Evolutionary conservation across 2,329 filamentous ascomycete species (phyloP).

Genomic region (Fusarium sp.): DNA sequence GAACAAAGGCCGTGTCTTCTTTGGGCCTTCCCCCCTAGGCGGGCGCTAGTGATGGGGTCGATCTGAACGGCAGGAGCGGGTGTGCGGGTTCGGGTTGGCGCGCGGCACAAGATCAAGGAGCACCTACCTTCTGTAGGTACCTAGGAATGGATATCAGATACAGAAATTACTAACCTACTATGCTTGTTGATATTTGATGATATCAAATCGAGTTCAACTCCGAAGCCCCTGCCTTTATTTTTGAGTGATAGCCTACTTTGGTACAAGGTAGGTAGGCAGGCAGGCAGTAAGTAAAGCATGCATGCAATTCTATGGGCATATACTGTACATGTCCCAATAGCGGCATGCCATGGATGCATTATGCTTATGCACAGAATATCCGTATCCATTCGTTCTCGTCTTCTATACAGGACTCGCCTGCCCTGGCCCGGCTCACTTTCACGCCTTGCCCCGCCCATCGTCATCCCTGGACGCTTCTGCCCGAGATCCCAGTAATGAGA

Average conservation of each 20-base stretch:
- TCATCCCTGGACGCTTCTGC: slow-evolving; percentile 13
- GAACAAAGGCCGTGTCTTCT: slow-evolving; percentile 1
- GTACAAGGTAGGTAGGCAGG: not conserved
- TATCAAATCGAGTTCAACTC: not conserved
- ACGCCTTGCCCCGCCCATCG: slow-evolving; percentile 3
- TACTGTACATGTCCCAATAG: not conserved
- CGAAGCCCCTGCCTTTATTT: slow-evolving; percentile 5
- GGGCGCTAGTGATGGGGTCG: slow-evolving; percentile 28
- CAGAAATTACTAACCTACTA: not conserved
- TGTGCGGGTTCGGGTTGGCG: slow-evolving; percentile 31
- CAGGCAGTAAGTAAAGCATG: not conserved
- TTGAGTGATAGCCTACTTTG: not conserved
- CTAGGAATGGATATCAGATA: not conserved
- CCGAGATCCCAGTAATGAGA: slow-evolving; percentile 1
- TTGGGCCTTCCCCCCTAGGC: slow-evolving; percentile 2
- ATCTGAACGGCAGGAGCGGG: slow-evolving; percentile 30
- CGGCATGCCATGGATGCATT: slow-evolving; percentile 4
- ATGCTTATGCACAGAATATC: slow-evolving; percentile 9
- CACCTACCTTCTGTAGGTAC: not conserved
- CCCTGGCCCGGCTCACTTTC: not conserved
- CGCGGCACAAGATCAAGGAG: slow-evolving; percentile 18
- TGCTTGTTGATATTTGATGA: not conserved
- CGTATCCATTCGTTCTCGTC: not conserved
- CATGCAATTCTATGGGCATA: not conserved
- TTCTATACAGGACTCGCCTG: not conserved